A percentile compares a stretch with the other conserved stretches of the same genome.
phyloP scores from a whole-genome alignment of 1,139 yeast genomes.

The Geotrichum candidum region DNA sequence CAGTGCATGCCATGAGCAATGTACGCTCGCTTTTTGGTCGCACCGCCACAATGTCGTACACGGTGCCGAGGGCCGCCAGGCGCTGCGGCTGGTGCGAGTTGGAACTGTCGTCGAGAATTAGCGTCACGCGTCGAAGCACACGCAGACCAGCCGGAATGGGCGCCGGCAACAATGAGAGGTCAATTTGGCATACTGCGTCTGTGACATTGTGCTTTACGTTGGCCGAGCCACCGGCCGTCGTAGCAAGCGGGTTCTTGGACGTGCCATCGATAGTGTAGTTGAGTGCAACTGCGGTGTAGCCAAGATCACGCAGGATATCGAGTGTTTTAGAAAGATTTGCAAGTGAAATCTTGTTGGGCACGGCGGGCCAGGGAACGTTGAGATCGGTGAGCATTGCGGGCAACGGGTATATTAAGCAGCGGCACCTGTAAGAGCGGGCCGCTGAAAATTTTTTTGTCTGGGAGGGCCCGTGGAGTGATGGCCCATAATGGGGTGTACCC shows the following conservation, averaged over 20 bases:
- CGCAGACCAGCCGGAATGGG: constrained; percentile 39
- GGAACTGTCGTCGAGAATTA: constrained; percentile 69
- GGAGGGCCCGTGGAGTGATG: not conserved
- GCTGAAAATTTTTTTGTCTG: not conserved
- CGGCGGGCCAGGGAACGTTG: constrained; percentile 77
- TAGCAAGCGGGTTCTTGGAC: constrained; percentile 34
- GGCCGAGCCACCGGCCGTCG: not conserved
- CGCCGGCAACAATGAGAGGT: constrained; percentile 32
- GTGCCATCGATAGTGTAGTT: constrained; percentile 58
- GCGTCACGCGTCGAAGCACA: constrained; percentile 66
- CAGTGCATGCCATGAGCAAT: constrained; percentile 61
- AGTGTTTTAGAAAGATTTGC: constrained; percentile 21
- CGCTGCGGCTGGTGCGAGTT: constrained; percentile 52
- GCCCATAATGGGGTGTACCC: not conserved
- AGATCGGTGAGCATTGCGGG: constrained; percentile 57
- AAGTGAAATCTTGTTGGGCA: constrained; percentile 35
- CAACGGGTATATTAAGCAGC: not conserved
- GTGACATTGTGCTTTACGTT: constrained; percentile 2
- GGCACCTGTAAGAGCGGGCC: not conserved
- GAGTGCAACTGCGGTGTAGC: constrained; percentile 68
- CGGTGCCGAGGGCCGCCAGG: constrained; percentile 37
- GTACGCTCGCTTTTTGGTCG: constrained; percentile 78
- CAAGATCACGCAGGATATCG: constrained; percentile 38
- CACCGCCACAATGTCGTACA: constrained; percentile 75
- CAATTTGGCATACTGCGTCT: constrained; percentile 39